Evolutionary conservation across 139 green algal species (phyloP), one percentile per base, ranked within the genome.

Genomic region (Coelastrella sp.): DNA sequence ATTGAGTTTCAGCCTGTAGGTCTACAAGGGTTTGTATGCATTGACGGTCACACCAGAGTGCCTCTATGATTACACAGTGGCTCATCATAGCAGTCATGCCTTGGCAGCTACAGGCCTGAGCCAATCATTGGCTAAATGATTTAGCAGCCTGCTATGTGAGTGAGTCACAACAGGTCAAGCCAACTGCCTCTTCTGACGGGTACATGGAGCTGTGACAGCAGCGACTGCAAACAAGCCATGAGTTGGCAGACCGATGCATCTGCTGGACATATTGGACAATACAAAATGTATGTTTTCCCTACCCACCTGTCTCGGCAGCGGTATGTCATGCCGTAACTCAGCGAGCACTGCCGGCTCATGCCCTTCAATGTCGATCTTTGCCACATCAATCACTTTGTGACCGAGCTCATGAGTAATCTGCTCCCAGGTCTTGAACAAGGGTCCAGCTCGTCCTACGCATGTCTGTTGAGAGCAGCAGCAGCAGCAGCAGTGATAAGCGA

Each of bases 341-440:
- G 61, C 61, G 61, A 87, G 61, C 61, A 87, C 81, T 32, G 61
- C 61, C 7, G 81, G 61, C 81, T 87, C 84, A 58, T 82, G 84
- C 5, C 71, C 84, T 56, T 89, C 84, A 14, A 89, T 89, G 84
- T 89, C 84, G 57, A 89, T 82, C 56, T 89, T 89, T 1, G 57
- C 20, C 5, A 89, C 84, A 56, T 89, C 73, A 4, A 89, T 22
- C 3, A 58, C 16, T 19, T 19, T 74, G 73, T 73, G 84, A 19
- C 84, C 84, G 6, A 89, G 59, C 54, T 32, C 16, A n/a, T 13
- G 32, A 16, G 73, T 89, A 10, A 82, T 80, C 54, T 82, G 47
- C 16, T 82, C 84, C 71, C 73, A 80, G 7, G 71, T 83, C 14
- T 82, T 57, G 84, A 89, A 89, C 47, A 68, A 11, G 8, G 56